Percentiles rank a stretch among this genome's conserved stretches.
Evolutionary conservation across 2,329 filamentous ascomycete genomes (phyloP).

Genomic region (Ceratocystis albifundus): DNA sequence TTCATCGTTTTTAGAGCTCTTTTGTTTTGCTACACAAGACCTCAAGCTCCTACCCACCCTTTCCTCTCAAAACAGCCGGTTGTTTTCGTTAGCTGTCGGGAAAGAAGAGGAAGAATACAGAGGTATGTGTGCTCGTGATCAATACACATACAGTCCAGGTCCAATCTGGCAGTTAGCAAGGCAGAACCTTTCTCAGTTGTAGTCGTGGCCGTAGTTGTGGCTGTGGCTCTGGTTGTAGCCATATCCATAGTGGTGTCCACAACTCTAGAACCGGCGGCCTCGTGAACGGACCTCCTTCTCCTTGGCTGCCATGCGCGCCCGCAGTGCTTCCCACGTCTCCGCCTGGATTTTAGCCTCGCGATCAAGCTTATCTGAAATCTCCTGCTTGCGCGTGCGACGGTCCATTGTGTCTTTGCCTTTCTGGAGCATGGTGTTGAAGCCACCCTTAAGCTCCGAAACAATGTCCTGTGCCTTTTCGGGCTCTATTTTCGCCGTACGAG

Average conservation of each 20-base stretch:
- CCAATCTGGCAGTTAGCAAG: neutral
- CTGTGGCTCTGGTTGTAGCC: neutral
- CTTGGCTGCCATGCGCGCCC: slow-evolving; percentile 28
- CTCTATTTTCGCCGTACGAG: slow-evolving; percentile 26
- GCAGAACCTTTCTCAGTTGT: neutral
- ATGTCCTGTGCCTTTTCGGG: slow-evolving; percentile 27
- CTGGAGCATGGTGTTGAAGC: slow-evolving; percentile 31
- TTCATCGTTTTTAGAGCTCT: neutral
- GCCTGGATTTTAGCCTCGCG: slow-evolving; percentile 30
- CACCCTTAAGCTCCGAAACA: slow-evolving; percentile 33
- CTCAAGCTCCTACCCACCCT: no score
- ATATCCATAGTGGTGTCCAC: neutral
- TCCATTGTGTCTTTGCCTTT: slow-evolving; percentile 29
- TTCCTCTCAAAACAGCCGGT: neutral
- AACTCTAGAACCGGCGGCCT: slow-evolving; percentile 23
- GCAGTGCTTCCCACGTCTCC: slow-evolving; percentile 27
- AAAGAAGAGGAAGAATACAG: neutral
- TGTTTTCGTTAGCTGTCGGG: neutral
- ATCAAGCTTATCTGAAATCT: slow-evolving; percentile 31
- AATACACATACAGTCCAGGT: neutral
- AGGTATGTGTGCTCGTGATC: neutral
- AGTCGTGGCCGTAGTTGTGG: neutral
- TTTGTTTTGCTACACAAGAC: neutral
- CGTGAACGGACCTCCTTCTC: slow-evolving; percentile 32
- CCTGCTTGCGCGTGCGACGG: slow-evolving; percentile 32